Evolutionary conservation across 805 yeast genomes (phyloP), one percentile per base, ranked within the genome.

Genomic region (Nakazawaea sp.): DNA sequence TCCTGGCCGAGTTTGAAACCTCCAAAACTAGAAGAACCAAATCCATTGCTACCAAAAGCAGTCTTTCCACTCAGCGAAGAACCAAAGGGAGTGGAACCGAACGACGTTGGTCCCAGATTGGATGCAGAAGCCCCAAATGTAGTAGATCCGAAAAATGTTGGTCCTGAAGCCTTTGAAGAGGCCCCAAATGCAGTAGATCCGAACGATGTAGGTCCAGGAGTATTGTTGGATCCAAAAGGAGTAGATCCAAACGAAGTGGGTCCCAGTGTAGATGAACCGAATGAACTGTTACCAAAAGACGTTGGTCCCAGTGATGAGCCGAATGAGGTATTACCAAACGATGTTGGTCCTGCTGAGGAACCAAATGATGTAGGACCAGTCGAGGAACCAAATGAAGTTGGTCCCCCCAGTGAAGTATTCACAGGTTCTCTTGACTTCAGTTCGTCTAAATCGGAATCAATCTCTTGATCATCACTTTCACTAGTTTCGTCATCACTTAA

Each of bases 11-110:
- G n/a, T n/a, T n/a, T n/a, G n/a, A n/a, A n/a, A n/a, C n/a, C n/a
- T 5, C 24, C 32, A 30, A 19, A 30, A 13, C 15, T 24, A 30
- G 18, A 50, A 32, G 48, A 45, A 1, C 50, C 32, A 19, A 50
- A 53, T 33, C 50, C 52, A n/a, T 55, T 43, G 4, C 50, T 48
- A 2, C 43, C 37, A 18, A 42, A 21, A 19, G 34, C 23, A n/a
- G 23, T 13, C n/a, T 38, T 18, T n/a, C 51, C 52, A 36, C 25
- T 18, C 44, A 15, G 8, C 29, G 8, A 27, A n/a, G 13, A 7
- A 42, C n/a, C n/a, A n/a, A n/a, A n/a, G n/a, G 24, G 10, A 21
- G 24, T 21, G 24, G 6, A 52, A 36, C 55, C 57, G 38, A 47
- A 48, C 5, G 49, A 45, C 13, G 30, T 25, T 12, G 36, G 18